phyloP scores from a whole-genome alignment of 2,329 filamentous ascomycete genomes.

The Penicillium sp. region DNA sequence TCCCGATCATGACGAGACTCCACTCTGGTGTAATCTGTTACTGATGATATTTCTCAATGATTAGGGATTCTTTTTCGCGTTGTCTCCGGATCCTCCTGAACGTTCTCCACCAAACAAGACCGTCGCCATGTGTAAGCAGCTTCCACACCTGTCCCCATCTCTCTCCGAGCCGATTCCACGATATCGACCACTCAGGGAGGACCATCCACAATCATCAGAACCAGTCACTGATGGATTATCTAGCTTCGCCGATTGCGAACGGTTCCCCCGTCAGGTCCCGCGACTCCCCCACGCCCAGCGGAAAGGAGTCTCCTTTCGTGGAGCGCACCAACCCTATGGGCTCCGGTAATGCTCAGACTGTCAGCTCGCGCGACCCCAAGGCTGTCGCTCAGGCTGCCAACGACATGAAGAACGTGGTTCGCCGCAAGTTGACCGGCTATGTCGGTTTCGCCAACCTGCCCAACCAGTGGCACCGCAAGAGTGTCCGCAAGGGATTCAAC shows the following conservation, averaged over 20 bases:
- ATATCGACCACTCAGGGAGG: slow-evolving; percentile 2
- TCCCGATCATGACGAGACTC: slow-evolving; percentile 19
- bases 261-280: slow-evolving; percentile 42
- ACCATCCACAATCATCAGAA: slow-evolving; percentile 13
- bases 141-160: slow-evolving; percentile 8
- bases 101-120: slow-evolving; percentile 24
- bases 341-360: slow-evolving; percentile 61
- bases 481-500: slow-evolving; percentile 99
- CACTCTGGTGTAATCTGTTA: slow-evolving; percentile 13
- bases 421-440: slow-evolving; percentile 96
- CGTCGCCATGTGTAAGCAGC: slow-evolving; percentile 49
- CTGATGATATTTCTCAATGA: slow-evolving; percentile 28
- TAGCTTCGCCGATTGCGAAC: slow-evolving; percentile 45
- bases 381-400: slow-evolving; percentile 61
- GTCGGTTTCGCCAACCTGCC: slow-evolving; percentile 98
- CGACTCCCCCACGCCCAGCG: slow-evolving; percentile 50
- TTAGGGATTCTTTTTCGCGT: slow-evolving; percentile 40
- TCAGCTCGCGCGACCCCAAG: slow-evolving; percentile 70
- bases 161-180: slow-evolving; percentile 10
- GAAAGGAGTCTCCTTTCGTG: slow-evolving; percentile 61
- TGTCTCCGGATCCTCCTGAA: slow-evolving; percentile 30
- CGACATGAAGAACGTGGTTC: slow-evolving; percentile 92
- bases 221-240: slow-evolving; percentile 34
- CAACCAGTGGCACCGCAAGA: slow-evolving; percentile 99
- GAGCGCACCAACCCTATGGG: slow-evolving; percentile 65